A percentile compares a stretch with the other conserved stretches of the same genome.
phyloP scores from a whole-genome alignment of 768 basidiomycete species.

The Sporobolomyces phaffii region DNA sequence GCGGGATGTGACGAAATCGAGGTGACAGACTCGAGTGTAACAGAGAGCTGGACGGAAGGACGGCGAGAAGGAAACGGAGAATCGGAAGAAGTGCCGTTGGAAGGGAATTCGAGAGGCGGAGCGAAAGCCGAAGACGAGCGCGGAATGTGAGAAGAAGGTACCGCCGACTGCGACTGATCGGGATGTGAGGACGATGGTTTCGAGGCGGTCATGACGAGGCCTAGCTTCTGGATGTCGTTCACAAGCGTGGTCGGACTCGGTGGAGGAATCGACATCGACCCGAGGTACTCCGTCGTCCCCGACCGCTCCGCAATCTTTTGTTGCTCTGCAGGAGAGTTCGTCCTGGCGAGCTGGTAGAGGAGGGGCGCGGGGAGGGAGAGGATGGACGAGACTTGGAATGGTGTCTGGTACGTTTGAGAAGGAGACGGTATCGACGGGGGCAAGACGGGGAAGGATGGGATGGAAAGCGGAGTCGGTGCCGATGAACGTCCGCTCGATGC shows the following conservation, averaged over 20 bases:
- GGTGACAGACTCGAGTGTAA: not conserved
- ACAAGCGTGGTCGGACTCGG: constrained; percentile 34
- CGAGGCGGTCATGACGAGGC: not conserved
- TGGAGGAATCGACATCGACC: constrained; percentile 36
- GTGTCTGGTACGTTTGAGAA: constrained; percentile 26
- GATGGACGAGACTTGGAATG: constrained; percentile 37
- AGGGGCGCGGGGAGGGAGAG: constrained; percentile 32
- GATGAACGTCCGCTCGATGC: not conserved
- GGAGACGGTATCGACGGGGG: constrained; percentile 26
- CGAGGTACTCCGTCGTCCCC: constrained; percentile 18
- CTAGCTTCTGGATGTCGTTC: constrained; percentile 9
- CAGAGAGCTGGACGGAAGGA: not conserved
- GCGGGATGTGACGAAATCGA: constrained; percentile 23
- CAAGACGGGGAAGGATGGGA: constrained; percentile 30
- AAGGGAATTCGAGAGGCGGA: not conserved
- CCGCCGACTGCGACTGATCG: too few relatives aligned
- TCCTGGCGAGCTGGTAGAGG: constrained; percentile 34
- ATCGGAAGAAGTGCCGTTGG: not conserved
- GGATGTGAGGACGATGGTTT: too few relatives aligned
- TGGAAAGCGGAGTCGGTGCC: not conserved
- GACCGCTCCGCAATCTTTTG: constrained; percentile 5
- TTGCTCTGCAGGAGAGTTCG: constrained; percentile 23
- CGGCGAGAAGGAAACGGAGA: not conserved
- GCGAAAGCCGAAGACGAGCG: not conserved
- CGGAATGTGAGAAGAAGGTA: not conserved